phyloP scores from a whole-genome alignment of 768 basidiomycete genomes.

The Austroboletus eburneus region DNA sequence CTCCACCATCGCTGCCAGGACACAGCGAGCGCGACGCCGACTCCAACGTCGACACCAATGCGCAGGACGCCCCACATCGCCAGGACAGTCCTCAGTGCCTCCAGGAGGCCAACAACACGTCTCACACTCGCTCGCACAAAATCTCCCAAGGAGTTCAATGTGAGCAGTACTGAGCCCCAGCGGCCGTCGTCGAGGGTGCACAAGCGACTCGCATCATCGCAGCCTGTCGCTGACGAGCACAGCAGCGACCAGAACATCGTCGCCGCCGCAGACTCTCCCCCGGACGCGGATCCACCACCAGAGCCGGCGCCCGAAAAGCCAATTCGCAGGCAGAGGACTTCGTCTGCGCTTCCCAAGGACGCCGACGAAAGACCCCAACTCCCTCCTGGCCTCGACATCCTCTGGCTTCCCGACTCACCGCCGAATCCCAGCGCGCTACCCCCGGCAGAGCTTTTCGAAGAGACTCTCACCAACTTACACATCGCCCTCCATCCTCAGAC shows the following conservation, averaged over 20 bases:
- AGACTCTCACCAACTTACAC: slow-evolving; percentile 69
- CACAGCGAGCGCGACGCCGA: slow-evolving; percentile 36
- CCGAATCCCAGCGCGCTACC: slow-evolving; percentile 41
- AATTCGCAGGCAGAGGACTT: slow-evolving; percentile 14
- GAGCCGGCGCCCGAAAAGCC: slow-evolving; percentile 24
- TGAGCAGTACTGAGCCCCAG: slow-evolving; percentile 6
- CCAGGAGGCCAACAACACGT: slow-evolving; percentile 5
- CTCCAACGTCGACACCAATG: slow-evolving; percentile 59
- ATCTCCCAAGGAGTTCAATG: slow-evolving; percentile 17
- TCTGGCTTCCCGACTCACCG: slow-evolving; percentile 55
- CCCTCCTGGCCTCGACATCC: slow-evolving; percentile 53
- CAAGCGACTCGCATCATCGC: slow-evolving; percentile 24
- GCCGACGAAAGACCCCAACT: slow-evolving; percentile 39
- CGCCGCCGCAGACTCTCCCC: slow-evolving; percentile 21
- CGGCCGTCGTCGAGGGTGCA: slow-evolving; percentile 16
- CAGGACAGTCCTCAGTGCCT: slow-evolving; percentile 61
- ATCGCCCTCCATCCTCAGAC: slow-evolving; percentile 79
- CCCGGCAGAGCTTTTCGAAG: slow-evolving; percentile 71
- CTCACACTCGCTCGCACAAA: slow-evolving; percentile 20
- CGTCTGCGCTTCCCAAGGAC: slow-evolving; percentile 14
- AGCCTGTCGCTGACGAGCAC: slow-evolving; percentile 14
- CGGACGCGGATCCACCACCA: slow-evolving; percentile 20
- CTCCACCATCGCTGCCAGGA: neutral
- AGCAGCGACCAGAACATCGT: slow-evolving; percentile 7
- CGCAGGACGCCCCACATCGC: slow-evolving; percentile 63